phyloP scores from a whole-genome alignment of 345 rosid species.

The Aegle marmelos region DNA sequence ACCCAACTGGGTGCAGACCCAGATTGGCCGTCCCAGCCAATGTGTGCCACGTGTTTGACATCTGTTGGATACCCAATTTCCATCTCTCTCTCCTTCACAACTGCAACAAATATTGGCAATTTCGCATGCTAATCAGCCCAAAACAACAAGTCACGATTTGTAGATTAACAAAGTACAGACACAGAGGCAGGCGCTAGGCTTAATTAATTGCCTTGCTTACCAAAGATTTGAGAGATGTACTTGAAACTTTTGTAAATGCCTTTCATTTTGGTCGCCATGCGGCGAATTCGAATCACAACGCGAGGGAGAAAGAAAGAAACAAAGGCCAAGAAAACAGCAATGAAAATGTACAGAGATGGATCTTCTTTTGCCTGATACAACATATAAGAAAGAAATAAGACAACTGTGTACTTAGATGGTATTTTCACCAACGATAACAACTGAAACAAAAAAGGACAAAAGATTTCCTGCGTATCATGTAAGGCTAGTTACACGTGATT shows the following conservation, averaged over 20 bases:
- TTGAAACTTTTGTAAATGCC: constrained; percentile 88
- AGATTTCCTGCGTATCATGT: constrained; percentile 18
- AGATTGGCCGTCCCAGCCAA: constrained; percentile 82
- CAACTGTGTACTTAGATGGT: constrained; percentile 1
- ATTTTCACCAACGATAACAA: background rate
- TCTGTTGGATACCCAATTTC: constrained; percentile 95
- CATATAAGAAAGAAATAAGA: constrained; percentile 21
- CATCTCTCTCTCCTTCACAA: constrained; percentile 73
- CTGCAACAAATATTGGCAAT: constrained; percentile 25
- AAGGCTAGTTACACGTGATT: constrained; percentile 32
- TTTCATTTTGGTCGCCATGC: constrained; percentile 79
- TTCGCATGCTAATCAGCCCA: background rate
- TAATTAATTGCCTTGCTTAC: constrained; percentile 23
- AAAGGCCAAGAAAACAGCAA: constrained; percentile 8
- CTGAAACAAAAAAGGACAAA: constrained; percentile 6
- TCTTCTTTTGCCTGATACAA: constrained; percentile 24
- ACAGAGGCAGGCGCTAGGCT: background rate
- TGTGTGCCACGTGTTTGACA: constrained; percentile 91
- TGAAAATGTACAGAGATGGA: constrained; percentile 10
- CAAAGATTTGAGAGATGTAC: constrained; percentile 80
- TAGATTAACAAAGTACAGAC: background rate
- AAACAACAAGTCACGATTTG: background rate
- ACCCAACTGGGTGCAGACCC: constrained; percentile 87
- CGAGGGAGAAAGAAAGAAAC: constrained; percentile 7
- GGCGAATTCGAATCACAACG: constrained; percentile 19